Evolutionary conservation across 768 basidiomycete species (phyloP).

Genomic region (Phanerochaete sordida): DNA sequence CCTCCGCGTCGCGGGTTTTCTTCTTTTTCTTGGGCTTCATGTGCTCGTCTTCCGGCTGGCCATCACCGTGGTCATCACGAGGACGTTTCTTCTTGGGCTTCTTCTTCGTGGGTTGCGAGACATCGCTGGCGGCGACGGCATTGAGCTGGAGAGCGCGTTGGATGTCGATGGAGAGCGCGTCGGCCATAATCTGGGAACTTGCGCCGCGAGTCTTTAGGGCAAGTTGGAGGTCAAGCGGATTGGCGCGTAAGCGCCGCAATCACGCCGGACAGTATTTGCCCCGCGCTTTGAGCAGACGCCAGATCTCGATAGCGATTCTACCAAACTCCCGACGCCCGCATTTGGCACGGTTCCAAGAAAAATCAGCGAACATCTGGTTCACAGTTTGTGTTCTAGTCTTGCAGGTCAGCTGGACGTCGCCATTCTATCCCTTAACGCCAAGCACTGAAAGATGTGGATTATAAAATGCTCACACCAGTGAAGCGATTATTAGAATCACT

Average conservation of each 20-base stretch:
- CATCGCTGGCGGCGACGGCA: constrained; percentile 42
- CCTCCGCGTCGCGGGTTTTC: constrained; percentile 19
- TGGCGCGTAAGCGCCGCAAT: neutral
- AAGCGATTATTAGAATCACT: too few species aligned
- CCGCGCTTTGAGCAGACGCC: neutral
- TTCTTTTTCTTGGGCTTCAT: constrained; percentile 31
- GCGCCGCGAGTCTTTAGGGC: constrained; percentile 11
- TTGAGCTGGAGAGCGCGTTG: constrained; percentile 50
- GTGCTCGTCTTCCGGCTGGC: constrained; percentile 10
- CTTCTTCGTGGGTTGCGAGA: constrained; percentile 23
- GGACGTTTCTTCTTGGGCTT: constrained; percentile 33
- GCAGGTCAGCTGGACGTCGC: too few species aligned
- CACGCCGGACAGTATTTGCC: neutral
- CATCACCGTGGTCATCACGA: constrained; percentile 19
- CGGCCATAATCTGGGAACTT: constrained; percentile 7
- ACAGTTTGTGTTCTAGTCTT: too few species aligned
- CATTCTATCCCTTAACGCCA: too few species aligned
- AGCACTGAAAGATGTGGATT: too few species aligned
- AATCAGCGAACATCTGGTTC: too few species aligned
- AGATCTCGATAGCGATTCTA: too few species aligned
- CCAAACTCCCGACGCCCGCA: too few species aligned
- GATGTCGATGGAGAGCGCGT: constrained; percentile 38
- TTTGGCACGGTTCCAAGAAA: too few species aligned
- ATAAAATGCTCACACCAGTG: too few species aligned
- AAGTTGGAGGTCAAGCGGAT: constrained; percentile 7